Evolutionary conservation across 345 rosid genomes (phyloP).

Genomic region (Pistacia integerrima): DNA sequence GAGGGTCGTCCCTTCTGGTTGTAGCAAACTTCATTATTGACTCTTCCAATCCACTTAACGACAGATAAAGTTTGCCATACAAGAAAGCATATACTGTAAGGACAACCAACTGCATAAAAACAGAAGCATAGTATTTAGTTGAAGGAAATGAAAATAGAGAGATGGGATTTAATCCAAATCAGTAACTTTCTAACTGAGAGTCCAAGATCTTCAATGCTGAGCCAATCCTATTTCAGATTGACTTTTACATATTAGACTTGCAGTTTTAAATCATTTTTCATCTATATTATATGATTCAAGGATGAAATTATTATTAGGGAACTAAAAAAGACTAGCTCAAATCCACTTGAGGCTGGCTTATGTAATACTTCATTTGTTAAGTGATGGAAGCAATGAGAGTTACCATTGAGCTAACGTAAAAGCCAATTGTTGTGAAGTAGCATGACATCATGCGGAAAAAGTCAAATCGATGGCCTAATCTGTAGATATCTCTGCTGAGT

Average conservation of each 20-base stretch:
- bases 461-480: slow-evolving; percentile 96
- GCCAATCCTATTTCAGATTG: neutral
- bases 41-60: slow-evolving; percentile 87
- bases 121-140: slow-evolving; percentile 15
- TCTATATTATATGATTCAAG: neutral
- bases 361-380: neutral
- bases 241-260: neutral
- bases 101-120: slow-evolving; percentile 65
- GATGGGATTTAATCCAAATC: neutral
- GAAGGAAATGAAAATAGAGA: neutral
- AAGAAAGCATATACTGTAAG: slow-evolving; percentile 71
- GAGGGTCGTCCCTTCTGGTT: slow-evolving; percentile 66
- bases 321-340: neutral
- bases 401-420: slow-evolving; percentile 92
- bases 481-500: slow-evolving; percentile 89
- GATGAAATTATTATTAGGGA: neutral
- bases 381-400: slow-evolving; percentile 26
- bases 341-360: neutral
- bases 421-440: slow-evolving; percentile 87
- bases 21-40: slow-evolving; percentile 69
- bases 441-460: slow-evolving; percentile 95
- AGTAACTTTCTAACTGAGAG: slow-evolving; percentile 3
- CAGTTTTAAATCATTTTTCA: neutral
- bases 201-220: neutral
- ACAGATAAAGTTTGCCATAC: slow-evolving; percentile 85